Percentiles rank a stretch among this genome's conserved stretches.
phyloP scores from a whole-genome alignment of 2,329 filamentous ascomycete species.

The Fusarium denticulatum region DNA sequence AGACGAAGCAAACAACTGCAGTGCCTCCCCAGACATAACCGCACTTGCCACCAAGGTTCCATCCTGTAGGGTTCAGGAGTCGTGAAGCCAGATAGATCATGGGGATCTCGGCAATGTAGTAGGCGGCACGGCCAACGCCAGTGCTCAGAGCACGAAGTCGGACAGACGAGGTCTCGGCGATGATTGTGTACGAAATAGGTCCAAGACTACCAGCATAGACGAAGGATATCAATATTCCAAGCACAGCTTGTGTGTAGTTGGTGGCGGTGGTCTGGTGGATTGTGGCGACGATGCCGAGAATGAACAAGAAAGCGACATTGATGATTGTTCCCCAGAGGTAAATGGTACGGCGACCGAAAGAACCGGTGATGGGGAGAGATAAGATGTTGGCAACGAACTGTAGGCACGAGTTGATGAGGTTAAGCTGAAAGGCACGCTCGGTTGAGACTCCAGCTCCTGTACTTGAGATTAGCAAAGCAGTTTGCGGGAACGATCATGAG shows the following conservation, averaged over 20 bases:
- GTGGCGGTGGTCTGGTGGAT: conserved; percentile 51
- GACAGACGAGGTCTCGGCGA: conserved; percentile 72
- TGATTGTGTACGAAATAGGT: conserved; percentile 73
- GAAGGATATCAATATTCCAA: conserved; percentile 73
- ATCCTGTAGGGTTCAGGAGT: conserved; percentile 65
- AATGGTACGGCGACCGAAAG: conserved; percentile 70
- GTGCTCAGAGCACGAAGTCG: conserved; percentile 72
- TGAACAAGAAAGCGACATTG: conserved; percentile 64
- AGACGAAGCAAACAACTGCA: conserved; percentile 62
- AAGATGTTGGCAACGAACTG: conserved; percentile 70
- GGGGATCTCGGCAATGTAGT: conserved; percentile 73
- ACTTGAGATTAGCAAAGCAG: background rate
- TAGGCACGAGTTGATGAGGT: conserved; percentile 71
- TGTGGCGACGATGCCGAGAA: conserved; percentile 68
- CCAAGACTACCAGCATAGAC: conserved; percentile 70
- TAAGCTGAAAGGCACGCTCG: conserved; percentile 67
- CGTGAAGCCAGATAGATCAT: conserved; percentile 70
- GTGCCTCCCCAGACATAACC: conserved; percentile 70
- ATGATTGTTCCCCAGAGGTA: conserved; percentile 68
- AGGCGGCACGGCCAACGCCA: conserved; percentile 69
- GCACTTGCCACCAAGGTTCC: conserved; percentile 62
- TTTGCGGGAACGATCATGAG: fast-evolving
- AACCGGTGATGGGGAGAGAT: conserved; percentile 72
- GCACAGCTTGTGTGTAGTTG: conserved; percentile 65
- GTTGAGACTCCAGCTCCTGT: conserved; percentile 67